phyloP scores from a whole-genome alignment of 805 yeast genomes.

The Kuraishia hungarica region DNA sequence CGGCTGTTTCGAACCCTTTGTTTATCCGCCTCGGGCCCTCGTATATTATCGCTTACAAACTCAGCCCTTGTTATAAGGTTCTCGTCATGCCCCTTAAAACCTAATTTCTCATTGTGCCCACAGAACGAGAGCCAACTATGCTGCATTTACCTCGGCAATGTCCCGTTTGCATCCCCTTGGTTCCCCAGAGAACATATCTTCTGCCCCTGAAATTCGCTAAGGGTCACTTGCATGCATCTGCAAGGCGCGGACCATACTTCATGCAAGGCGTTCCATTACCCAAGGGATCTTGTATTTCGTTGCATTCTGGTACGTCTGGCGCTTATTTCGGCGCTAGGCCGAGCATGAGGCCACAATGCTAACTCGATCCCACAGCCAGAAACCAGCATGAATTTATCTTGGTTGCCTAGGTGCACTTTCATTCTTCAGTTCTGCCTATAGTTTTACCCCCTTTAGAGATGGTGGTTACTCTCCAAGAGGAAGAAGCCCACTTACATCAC shows the following conservation, averaged over 20 bases:
- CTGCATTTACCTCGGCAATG: not conserved
- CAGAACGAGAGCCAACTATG: not conserved
- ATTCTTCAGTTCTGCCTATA: too few species aligned
- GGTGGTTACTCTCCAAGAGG: too few species aligned
- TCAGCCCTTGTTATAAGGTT: too few species aligned
- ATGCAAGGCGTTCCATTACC: not conserved
- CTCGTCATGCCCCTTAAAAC: not conserved
- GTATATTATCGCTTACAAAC: not conserved
- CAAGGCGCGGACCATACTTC: not conserved
- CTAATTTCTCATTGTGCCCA: not conserved
- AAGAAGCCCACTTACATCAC: too few species aligned
- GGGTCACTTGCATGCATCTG: not conserved
- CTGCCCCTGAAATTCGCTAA: not conserved
- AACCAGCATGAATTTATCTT: too few species aligned
- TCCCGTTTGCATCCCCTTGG: not conserved
- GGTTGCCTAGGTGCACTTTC: too few species aligned
- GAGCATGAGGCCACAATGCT: too few species aligned
- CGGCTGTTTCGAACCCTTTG: not conserved
- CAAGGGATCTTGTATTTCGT: not conserved
- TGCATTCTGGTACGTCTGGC: too few species aligned
- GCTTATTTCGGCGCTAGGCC: too few species aligned
- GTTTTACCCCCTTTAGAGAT: too few species aligned
- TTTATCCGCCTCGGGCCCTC: not conserved
- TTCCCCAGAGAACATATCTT: not conserved
- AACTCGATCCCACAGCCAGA: too few species aligned